Evolutionary conservation across 257 asterid species (phyloP).

Genomic region (Forsythia suspensa): DNA sequence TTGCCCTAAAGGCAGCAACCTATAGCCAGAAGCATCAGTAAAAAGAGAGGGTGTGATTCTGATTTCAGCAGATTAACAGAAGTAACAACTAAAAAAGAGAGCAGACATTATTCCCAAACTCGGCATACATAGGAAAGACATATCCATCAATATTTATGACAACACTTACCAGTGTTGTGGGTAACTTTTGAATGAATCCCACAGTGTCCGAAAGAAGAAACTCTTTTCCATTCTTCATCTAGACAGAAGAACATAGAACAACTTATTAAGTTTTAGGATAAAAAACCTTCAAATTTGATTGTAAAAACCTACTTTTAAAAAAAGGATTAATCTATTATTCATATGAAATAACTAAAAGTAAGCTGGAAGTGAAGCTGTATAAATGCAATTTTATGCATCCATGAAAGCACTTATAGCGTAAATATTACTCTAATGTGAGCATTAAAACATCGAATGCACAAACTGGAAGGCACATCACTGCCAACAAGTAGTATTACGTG

Average conservation of each 20-base stretch:
- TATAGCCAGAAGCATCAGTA: slow-evolving; percentile 32
- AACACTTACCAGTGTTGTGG: slow-evolving; percentile 78
- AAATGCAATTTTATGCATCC: background rate
- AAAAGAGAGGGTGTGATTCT: slow-evolving; percentile 10
- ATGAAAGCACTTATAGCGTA: background rate
- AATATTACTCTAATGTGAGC: background rate
- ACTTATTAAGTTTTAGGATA: slow-evolving; percentile 16
- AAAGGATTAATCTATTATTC: background rate
- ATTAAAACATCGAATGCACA: background rate
- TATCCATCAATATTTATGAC: background rate
- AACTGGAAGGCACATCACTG: background rate
- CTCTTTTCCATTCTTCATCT: slow-evolving; percentile 93
- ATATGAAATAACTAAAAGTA: background rate
- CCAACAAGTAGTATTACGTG: background rate
- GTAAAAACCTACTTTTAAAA: slow-evolving; percentile 1
- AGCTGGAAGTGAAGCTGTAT: background rate
- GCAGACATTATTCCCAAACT: background rate
- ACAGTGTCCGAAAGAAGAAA: slow-evolving; percentile 96
- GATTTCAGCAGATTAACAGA: slow-evolving; percentile 5
- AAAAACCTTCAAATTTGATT: background rate
- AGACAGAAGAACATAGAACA: slow-evolving; percentile 23
- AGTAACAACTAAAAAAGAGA: slow-evolving; percentile 2
- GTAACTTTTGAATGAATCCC: slow-evolving; percentile 94
- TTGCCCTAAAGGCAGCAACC: slow-evolving; percentile 99
- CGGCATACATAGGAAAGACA: background rate